Conservation (phyloP, 352 stramenopile genomes). For the Elongisporangium prolatum region DNA sequence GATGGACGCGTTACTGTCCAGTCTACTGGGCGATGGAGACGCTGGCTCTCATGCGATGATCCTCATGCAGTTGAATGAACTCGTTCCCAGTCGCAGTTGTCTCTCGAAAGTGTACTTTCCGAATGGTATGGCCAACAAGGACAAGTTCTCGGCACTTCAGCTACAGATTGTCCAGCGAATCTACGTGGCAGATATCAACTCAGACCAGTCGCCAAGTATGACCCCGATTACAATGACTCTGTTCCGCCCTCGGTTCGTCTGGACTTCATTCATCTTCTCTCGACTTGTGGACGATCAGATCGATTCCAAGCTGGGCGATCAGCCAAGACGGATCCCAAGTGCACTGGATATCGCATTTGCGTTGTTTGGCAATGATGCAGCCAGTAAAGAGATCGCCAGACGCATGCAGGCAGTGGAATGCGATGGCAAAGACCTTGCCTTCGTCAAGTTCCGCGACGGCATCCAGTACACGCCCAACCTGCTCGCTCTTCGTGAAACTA, state of each 20-base stretch:
- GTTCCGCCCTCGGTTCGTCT: conserved; percentile 16
- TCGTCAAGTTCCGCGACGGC: conserved; percentile 8
- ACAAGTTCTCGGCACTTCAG: conserved; percentile 4
- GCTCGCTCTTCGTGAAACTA: conserved; percentile 11
- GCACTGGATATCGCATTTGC: conserved; percentile 19
- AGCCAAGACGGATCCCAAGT: conserved; percentile 15
- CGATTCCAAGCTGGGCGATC: conserved; percentile 5
- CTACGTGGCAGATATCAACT: conserved; percentile 9
- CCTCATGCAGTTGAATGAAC: conserved; percentile 1
- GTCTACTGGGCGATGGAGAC: conserved; percentile 12
- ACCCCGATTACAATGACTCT: conserved; percentile 10
- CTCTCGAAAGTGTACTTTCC: neutral
- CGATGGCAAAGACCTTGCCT: neutral
- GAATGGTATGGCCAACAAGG: neutral
- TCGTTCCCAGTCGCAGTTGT: neutral
- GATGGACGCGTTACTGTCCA: conserved; percentile 11
- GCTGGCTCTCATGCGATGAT: conserved; percentile 15
- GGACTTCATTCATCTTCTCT: conserved; percentile 22
- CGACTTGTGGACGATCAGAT: conserved; percentile 19
- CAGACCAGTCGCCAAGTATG: conserved; percentile 1
- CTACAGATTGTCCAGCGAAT: conserved; percentile 6
- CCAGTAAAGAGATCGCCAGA: conserved; percentile 4
- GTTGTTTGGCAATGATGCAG: conserved; percentile 15
- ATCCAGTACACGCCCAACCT: conserved; percentile 16
- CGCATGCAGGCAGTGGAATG: conserved; percentile 8